Evolutionary conservation across 2,329 filamentous ascomycete genomes (phyloP).

Genomic region (Diaporthe destruens): DNA sequence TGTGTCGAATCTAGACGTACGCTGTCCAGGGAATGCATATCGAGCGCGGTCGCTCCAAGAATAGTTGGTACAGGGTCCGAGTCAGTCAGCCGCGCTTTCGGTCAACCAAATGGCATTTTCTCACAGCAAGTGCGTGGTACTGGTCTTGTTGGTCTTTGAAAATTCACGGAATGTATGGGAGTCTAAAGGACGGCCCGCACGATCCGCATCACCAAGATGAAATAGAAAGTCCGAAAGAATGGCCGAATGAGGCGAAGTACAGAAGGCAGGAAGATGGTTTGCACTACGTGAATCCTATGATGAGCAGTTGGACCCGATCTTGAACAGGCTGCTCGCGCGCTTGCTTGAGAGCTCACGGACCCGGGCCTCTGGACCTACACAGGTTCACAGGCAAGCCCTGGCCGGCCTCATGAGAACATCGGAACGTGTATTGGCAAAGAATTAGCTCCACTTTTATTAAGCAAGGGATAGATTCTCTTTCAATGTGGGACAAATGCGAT

Average conservation of each 20-base stretch:
- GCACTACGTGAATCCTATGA: not conserved
- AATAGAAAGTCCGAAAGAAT: conserved; percentile 8
- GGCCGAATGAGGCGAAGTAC: not conserved
- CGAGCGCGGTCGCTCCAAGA: not conserved
- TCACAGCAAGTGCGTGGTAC: not conserved
- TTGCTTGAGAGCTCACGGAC: not conserved
- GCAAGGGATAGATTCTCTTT: not conserved
- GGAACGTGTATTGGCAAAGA: not conserved
- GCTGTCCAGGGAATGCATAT: not conserved
- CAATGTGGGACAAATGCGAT: not conserved
- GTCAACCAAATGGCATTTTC: conserved; percentile 10
- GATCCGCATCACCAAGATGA: not conserved
- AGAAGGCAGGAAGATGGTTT: not conserved
- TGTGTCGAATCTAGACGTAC: not conserved
- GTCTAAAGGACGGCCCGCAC: not conserved
- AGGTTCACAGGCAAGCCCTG: not conserved
- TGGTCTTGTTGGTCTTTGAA: not conserved
- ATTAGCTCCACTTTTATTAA: not conserved
- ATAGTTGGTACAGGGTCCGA: not conserved
- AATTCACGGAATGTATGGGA: not conserved
- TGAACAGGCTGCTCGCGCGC: conserved; percentile 9
- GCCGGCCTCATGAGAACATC: not conserved
- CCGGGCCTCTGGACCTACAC: not conserved
- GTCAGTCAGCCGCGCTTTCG: conserved; percentile 10
- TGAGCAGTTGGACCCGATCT: not conserved